Base-by-base conservation (phyloP, 2,329 filamentous ascomycete species). In the Trichoderma guizhouense region DNA sequence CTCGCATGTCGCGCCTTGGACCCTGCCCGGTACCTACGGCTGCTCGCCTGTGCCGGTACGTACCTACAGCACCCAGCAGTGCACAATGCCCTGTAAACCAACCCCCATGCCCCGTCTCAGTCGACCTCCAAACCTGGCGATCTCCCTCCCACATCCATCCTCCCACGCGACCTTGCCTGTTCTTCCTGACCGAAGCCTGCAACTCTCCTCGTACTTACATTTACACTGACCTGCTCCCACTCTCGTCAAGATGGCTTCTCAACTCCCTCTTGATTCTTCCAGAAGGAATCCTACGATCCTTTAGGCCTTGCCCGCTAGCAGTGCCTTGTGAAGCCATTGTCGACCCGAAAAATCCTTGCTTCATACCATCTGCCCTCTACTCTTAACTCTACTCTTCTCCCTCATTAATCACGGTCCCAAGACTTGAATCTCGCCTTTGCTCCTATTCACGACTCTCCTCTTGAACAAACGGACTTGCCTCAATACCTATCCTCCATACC, bases 161-260 rank as follows among this genome's bases (percentile, higher is more conserved):
- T 71, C 71, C 60, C 67, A 72, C 71, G 68, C 71, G 68, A 67
- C 68, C 71, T 71, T 71, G 58, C 68, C 73, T 57, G 34, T 69
- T 73, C 62, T 68, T 70, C 53, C 64, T 73, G 65, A 68, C 72
- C 71, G 71, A 73, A 65, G 55, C 36, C 57, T 60, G 57, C 57
- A 51, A n/a, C 57, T 60, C 57, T 30, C 43, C 43, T 36, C 55
- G 66, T 69, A 58, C 65, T 34, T 61, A 69, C 66, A 36, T 43
- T 39, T 61, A 69, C 66, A 53, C 58, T 39, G 47, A 24, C 26
- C 55, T 30, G 63, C 66, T 70, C 61, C 71, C 57, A 62, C 68
- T 62, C 60, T 30, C 60, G 71, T 75, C 75, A 77, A 73, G 72
- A 76, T 77, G 76, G 73, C 73, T 21, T 74, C 71, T 55, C 64